Evolutionary conservation across 371 early-diverging fungal genomes (phyloP).

Genomic region (Mucor piriformis): DNA sequence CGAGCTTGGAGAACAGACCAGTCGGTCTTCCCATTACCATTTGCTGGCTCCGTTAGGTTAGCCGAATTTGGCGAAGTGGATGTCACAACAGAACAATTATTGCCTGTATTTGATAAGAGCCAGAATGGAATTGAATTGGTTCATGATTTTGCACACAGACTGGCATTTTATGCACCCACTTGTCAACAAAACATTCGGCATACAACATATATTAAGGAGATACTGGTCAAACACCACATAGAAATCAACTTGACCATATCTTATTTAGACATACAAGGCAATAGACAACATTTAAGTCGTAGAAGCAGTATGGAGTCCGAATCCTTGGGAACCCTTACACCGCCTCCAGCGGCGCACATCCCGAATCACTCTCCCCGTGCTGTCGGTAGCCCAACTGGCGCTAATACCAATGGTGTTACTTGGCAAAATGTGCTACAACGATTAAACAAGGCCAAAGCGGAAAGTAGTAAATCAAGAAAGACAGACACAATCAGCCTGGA

Average conservation of each 20-base stretch:
- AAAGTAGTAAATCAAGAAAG: conserved; percentile 10
- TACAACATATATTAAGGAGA: conserved; percentile 40
- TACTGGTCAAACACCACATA: conserved; percentile 36
- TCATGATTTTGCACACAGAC: conserved; percentile 42
- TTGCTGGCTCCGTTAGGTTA: conserved; percentile 34
- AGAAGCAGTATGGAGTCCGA: conserved; percentile 10
- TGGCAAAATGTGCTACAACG: conserved; percentile 28
- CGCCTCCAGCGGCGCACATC: conserved; percentile 22
- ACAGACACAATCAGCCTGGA: conserved; percentile 33
- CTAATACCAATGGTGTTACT: conserved; percentile 1
- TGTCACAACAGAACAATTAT: conserved; percentile 25
- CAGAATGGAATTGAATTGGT: conserved; percentile 27
- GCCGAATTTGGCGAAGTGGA: conserved; percentile 28
- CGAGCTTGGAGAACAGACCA: conserved; percentile 35
- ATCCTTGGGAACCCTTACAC: conserved; percentile 10
- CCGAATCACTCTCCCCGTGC: background rate
- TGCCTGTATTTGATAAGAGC: conserved; percentile 29
- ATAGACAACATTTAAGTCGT: conserved; percentile 9
- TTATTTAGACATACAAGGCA: conserved; percentile 29
- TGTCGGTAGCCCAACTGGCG: conserved; percentile 1
- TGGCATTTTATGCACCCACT: conserved; percentile 43
- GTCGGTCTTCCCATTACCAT: conserved; percentile 25
- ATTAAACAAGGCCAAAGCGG: conserved; percentile 24
- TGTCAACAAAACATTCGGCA: conserved; percentile 43
- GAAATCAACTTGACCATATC: conserved; percentile 37